A percentile compares a stretch with the other conserved stretches of the same genome.
These are phyloP conservation scores for Ceratorhiza oryzae-sativae DNA, from an alignment of 1,284 basidiomycete genomes.

Conservation along the genomic window DNA sequence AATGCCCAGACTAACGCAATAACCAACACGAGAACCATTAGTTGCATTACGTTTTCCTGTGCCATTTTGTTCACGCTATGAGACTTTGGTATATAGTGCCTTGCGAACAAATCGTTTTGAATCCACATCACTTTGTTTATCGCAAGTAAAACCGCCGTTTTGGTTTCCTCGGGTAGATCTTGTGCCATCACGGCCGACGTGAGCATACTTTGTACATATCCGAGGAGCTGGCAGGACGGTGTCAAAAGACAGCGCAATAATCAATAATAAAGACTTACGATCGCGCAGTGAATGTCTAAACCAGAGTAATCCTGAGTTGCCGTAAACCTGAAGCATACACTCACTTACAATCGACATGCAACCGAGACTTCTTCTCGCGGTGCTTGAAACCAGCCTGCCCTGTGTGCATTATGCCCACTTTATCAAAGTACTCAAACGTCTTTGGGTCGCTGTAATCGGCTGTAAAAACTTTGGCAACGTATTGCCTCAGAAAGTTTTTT, in stretches of 20 bases:
- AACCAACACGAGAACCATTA: not conserved
- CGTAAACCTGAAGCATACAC: too few relatives aligned
- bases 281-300: conserved; percentile 38
- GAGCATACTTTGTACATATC: conserved; percentile 34
- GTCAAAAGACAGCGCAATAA: not conserved
- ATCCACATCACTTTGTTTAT: conserved; percentile 42
- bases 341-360: conserved; percentile 43
- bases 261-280: conserved; percentile 8
- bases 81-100: conserved; percentile 37
- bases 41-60: not conserved
- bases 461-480: conserved; percentile 43
- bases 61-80: not conserved
- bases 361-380: conserved; percentile 41
- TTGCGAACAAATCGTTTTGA: conserved; percentile 42
- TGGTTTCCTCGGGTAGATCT: conserved; percentile 33
- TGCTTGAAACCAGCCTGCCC: conserved; percentile 43
- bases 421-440: conserved; percentile 40
- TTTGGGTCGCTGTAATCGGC: conserved; percentile 39
- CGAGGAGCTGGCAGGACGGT: conserved; percentile 16
- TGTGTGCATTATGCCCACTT: conserved; percentile 42
- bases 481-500: conserved; percentile 40
- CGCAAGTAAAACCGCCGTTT: conserved; percentile 31
- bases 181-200: conserved; percentile 31
- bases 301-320: too few relatives aligned
- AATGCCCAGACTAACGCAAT: not conserved